A percentile compares a stretch with the other conserved stretches of the same genome.
phyloP scores from a whole-genome alignment of 805 yeast genomes.

The Ogataea haglerorum region DNA sequence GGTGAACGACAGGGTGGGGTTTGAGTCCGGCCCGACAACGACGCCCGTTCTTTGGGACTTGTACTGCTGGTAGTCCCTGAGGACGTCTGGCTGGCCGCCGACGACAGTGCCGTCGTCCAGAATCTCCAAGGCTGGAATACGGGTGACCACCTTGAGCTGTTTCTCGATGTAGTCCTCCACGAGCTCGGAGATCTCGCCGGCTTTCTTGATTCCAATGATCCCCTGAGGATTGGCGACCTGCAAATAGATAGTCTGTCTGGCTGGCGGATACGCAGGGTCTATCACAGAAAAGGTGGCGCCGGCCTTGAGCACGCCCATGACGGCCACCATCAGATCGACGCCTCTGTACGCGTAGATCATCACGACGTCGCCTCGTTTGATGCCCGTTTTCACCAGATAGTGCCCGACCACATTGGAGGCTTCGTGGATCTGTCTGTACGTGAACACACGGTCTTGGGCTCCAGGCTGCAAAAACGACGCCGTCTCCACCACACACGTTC shows the following conservation, averaged over 20 bases:
- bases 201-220: slow-evolving; percentile 83
- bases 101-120: slow-evolving; percentile 67
- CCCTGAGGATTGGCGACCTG: slow-evolving; percentile 93
- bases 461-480: slow-evolving; percentile 57
- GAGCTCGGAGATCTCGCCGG: slow-evolving; percentile 73
- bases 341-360: slow-evolving; percentile 98
- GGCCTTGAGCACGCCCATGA: slow-evolving; percentile 96
- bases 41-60: slow-evolving; percentile 74
- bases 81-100: slow-evolving; percentile 50
- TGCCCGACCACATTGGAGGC: slow-evolving; percentile 94
- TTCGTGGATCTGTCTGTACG: slow-evolving; percentile 83
- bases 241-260: slow-evolving; percentile 89
- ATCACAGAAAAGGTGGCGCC: slow-evolving; percentile 98
- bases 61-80: slow-evolving; percentile 43
- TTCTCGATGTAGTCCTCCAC: slow-evolving; percentile 75
- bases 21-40: slow-evolving; percentile 93
- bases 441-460: slow-evolving; percentile 64
- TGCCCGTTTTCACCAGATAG: slow-evolving; percentile 75
- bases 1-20: slow-evolving; percentile 94
- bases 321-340: slow-evolving; percentile 94
- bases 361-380: slow-evolving; percentile 88
- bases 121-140: slow-evolving; percentile 74
- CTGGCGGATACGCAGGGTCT: slow-evolving; percentile 99
- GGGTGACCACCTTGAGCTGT: slow-evolving; percentile 69
- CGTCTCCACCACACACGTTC: slow-evolving; percentile 92